These are phyloP conservation scores for Ogataea paraovalis DNA, from an alignment of 805 yeast genomes.

Conservation along the genomic window DNA sequence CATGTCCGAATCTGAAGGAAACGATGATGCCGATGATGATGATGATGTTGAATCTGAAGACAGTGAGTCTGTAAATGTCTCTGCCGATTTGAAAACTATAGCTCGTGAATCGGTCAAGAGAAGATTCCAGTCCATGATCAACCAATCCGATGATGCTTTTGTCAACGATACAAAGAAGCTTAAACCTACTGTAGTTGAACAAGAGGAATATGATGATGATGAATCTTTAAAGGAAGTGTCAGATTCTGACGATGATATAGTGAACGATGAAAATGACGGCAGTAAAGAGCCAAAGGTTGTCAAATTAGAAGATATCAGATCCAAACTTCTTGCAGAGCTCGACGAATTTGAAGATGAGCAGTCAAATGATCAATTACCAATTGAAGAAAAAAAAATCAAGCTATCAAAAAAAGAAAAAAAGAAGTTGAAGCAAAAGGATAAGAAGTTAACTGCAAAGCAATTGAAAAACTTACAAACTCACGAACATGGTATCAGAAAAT, in stretches of 20 bases:
- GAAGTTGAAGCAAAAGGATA: conserved; percentile 34
- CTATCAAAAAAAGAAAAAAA: conserved; percentile 22
- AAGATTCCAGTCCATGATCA: conserved; percentile 2
- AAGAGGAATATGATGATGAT: conserved; percentile 4
- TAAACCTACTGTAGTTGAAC: conserved; percentile 7
- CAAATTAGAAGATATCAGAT: conserved; percentile 22
- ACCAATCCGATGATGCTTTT: background rate
- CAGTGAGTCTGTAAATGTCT: conserved; percentile 1
- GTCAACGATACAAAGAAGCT: conserved; percentile 1
- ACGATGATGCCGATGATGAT: conserved; percentile 20
- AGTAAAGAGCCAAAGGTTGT: conserved; percentile 14
- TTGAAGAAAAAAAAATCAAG: background rate
- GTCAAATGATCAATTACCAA: conserved; percentile 8
- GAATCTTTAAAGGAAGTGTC: conserved; percentile 7
- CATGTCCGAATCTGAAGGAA: conserved; percentile 14
- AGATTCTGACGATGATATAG: conserved; percentile 13
- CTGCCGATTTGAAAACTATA: conserved; percentile 2
- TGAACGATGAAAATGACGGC: background rate
- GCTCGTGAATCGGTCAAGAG: conserved; percentile 1
- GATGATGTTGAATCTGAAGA: background rate
- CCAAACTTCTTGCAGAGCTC: conserved; percentile 22
- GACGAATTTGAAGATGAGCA: conserved; percentile 25
- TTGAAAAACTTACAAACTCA: conserved; percentile 45
- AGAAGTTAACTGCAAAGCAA: conserved; percentile 40
- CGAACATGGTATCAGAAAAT: conserved; percentile 61